These are phyloP conservation scores for Ganoderma boninense DNA, from an alignment of 1,284 basidiomycete genomes.

Conservation along the genomic window DNA sequence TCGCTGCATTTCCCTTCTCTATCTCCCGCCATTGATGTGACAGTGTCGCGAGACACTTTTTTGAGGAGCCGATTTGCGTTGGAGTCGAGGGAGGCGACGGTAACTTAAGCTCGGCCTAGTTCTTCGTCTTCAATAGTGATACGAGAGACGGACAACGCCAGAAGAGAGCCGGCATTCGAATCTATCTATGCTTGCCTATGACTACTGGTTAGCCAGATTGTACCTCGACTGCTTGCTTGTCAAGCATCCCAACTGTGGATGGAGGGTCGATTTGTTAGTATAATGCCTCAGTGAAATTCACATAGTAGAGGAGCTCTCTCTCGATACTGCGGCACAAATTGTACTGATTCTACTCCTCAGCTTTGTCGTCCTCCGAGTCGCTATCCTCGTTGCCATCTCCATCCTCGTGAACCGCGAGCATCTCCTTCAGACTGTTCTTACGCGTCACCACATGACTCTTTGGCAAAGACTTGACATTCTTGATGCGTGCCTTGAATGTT, in stretches of 20 bases:
- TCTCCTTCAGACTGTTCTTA: not conserved
- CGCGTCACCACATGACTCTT: not conserved
- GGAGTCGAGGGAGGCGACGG: not conserved
- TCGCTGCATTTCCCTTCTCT: conserved; percentile 14
- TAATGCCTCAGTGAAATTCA: not conserved
- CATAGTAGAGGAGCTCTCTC: not conserved
- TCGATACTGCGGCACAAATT: not conserved
- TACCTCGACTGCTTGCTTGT: too few relatives aligned
- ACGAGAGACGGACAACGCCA: too few relatives aligned
- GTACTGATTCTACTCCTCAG: not conserved
- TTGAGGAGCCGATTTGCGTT: not conserved
- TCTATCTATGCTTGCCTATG: too few relatives aligned
- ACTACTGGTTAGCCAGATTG: too few relatives aligned
- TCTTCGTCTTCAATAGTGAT: too few relatives aligned
- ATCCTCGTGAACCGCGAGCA: not conserved
- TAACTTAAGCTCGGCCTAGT: too few relatives aligned
- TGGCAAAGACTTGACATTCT: not conserved
- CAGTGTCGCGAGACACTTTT: not conserved
- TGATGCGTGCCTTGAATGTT: not conserved
- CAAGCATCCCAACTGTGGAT: not conserved
- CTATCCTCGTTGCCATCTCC: too few relatives aligned
- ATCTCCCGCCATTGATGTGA: not conserved
- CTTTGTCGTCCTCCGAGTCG: not conserved
- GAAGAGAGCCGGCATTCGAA: too few relatives aligned
- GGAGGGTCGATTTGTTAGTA: too few relatives aligned